A percentile compares a stretch with the other conserved stretches of the same genome.
phyloP scores from a whole-genome alignment of 2,329 filamentous ascomycete genomes.

The Colletotrichum sp. region DNA sequence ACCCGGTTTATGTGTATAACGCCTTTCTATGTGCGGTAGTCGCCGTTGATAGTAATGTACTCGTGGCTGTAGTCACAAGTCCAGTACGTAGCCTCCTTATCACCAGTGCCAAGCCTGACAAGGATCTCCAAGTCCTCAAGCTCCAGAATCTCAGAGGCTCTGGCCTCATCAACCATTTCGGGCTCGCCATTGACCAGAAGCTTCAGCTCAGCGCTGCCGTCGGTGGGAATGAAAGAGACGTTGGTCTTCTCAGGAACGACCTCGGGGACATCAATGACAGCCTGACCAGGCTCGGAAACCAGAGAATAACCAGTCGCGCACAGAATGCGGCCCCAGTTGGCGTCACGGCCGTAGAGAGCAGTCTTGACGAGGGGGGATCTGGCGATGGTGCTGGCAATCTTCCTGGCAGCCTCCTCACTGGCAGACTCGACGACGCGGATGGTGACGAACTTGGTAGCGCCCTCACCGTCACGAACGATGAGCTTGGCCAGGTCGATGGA shows the following conservation, averaged over 20 bases:
- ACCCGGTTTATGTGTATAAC: neutral
- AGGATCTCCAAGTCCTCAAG: slow-evolving; percentile 81
- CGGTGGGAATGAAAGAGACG: slow-evolving; percentile 79
- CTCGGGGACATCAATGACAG: slow-evolving; percentile 64
- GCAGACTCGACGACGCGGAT: slow-evolving; percentile 80
- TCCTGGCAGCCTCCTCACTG: slow-evolving; percentile 72
- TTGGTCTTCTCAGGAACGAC: slow-evolving; percentile 74
- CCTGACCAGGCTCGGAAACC: slow-evolving; percentile 62
- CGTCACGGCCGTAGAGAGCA: slow-evolving; percentile 93
- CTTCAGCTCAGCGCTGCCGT: slow-evolving; percentile 79
- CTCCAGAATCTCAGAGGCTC: slow-evolving; percentile 79
- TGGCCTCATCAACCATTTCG: slow-evolving; percentile 76
- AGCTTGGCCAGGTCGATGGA: slow-evolving; percentile 86
- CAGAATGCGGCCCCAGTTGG: slow-evolving; percentile 97
- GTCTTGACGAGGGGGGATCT: slow-evolving; percentile 95
- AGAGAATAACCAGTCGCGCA: slow-evolving; percentile 88
- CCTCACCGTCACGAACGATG: slow-evolving; percentile 94
- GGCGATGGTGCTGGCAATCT: slow-evolving; percentile 87
- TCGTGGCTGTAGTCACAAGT: slow-evolving; percentile 89
- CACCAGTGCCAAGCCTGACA: slow-evolving; percentile 73
- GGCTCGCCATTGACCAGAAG: slow-evolving; percentile 82
- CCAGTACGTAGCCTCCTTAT: slow-evolving; percentile 76
- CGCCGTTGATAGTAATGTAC: slow-evolving; percentile 74
- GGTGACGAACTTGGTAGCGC: slow-evolving; percentile 97
- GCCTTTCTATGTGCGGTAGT: slow-evolving; percentile 59